phyloP scores from a whole-genome alignment of 2,329 filamentous ascomycete genomes.

The Penicillium verrucosum region DNA sequence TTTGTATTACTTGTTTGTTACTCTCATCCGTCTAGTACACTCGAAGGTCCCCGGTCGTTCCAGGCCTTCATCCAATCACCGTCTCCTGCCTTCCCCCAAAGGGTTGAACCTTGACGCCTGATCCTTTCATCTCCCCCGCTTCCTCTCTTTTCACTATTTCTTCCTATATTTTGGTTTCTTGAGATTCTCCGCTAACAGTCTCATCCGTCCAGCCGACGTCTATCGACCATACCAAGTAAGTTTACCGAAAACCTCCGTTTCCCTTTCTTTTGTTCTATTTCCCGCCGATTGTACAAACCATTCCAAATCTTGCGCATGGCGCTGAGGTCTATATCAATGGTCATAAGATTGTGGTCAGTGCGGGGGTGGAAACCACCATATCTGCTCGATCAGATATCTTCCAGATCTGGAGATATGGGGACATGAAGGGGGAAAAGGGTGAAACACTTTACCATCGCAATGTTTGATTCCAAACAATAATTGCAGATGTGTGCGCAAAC shows the following conservation, averaged over 20 bases:
- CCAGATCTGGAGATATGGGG: slow-evolving; percentile 1
- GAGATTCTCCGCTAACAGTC: slow-evolving; percentile 10
- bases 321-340: slow-evolving; percentile 7
- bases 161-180: slow-evolving; percentile 8
- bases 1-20: slow-evolving; percentile 19
- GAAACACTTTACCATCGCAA: neutral
- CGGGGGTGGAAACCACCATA: slow-evolving; percentile 19
- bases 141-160: slow-evolving; percentile 10
- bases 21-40: slow-evolving; percentile 21
- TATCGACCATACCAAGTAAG: slow-evolving; percentile 49
- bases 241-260: slow-evolving; percentile 14
- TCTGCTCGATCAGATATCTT: slow-evolving; percentile 7
- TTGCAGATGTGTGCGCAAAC: neutral
- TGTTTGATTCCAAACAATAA: neutral
- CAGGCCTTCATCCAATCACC: slow-evolving; percentile 21
- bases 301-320: neutral
- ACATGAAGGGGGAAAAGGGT: neutral
- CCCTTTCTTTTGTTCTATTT: neutral
- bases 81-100: slow-evolving; percentile 11
- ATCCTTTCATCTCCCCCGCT: slow-evolving; percentile 15
- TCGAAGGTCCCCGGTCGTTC: slow-evolving; percentile 20
- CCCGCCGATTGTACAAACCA: neutral
- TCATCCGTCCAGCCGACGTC: slow-evolving; percentile 40
- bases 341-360: slow-evolving; percentile 21
- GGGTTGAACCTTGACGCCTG: slow-evolving; percentile 21